Conservation (phyloP, 371 early-diverging fungal species). For the Syncephalastrum monosporum region DNA sequence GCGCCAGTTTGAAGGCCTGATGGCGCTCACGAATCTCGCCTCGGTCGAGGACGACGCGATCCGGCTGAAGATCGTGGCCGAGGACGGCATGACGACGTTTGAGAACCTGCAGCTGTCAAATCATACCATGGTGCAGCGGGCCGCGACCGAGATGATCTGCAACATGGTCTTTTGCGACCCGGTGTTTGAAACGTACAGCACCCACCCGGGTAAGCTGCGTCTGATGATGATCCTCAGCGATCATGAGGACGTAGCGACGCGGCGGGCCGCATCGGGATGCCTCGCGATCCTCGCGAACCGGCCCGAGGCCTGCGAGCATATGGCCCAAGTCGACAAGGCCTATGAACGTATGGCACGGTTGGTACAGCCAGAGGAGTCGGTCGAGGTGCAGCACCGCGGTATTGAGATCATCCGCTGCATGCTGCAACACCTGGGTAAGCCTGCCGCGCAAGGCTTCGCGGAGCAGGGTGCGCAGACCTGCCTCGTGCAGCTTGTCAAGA, state of each 20-base stretch:
- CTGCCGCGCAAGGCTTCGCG: slow-evolving; percentile 23
- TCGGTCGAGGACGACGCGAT: slow-evolving; percentile 58
- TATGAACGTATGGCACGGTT: slow-evolving; percentile 49
- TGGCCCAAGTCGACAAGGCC: slow-evolving; percentile 53
- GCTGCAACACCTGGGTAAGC: slow-evolving; percentile 31
- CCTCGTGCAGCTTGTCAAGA: slow-evolving; percentile 43
- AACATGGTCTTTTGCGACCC: slow-evolving; percentile 86
- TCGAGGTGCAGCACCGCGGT: slow-evolving; percentile 54
- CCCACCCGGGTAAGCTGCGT: slow-evolving; percentile 58
- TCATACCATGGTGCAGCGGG: slow-evolving; percentile 81
- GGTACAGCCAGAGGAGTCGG: slow-evolving; percentile 34
- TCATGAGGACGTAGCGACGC: slow-evolving; percentile 80
- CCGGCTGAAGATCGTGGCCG: slow-evolving; percentile 44
- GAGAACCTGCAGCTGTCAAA: slow-evolving; percentile 81
- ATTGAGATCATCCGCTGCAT: slow-evolving; percentile 52
- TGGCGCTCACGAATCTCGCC: slow-evolving; percentile 93
- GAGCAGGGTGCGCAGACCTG: slow-evolving; percentile 32
- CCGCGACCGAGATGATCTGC: slow-evolving; percentile 91
- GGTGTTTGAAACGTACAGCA: slow-evolving; percentile 76
- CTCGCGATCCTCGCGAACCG: slow-evolving; percentile 79
- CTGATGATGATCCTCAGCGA: slow-evolving; percentile 84
- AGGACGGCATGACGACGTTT: slow-evolving; percentile 66
- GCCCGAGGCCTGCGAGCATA: slow-evolving; percentile 51
- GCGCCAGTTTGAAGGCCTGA: slow-evolving; percentile 85
- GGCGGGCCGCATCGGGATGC: slow-evolving; percentile 87